These are phyloP conservation scores for Cryptosporidium andersoni DNA, from an alignment of 169 alveolate genomes.

Conservation along the genomic window DNA sequence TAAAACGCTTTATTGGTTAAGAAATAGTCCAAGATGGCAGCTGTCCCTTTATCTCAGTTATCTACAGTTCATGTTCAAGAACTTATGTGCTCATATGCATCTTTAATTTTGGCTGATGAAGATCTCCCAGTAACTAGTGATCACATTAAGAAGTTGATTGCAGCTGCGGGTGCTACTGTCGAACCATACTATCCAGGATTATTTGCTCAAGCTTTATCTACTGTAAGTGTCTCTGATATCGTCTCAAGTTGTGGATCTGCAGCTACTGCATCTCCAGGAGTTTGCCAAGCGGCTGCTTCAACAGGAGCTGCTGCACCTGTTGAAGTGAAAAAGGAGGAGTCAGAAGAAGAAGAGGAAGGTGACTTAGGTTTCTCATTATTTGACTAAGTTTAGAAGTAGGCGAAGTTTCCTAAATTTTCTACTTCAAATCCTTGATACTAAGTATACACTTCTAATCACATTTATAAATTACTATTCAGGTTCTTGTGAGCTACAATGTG, in stretches of 20 bases:
- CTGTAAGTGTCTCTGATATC: constrained; percentile 31
- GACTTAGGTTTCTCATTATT: constrained; percentile 71
- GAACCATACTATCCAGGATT: constrained; percentile 68
- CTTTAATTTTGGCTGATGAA: constrained; percentile 57
- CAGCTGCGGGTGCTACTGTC: constrained; percentile 67
- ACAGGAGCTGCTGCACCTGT: constrained; percentile 26
- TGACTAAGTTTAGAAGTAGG: constrained; percentile 19
- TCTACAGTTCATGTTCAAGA: constrained; percentile 60
- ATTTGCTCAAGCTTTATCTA: constrained; percentile 67
- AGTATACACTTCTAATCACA: neutral
- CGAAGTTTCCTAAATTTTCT: too few species aligned
- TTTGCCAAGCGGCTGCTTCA: constrained; percentile 18
- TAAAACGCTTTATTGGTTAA: constrained; percentile 72
- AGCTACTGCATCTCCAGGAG: constrained; percentile 56
- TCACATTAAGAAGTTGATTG: constrained; percentile 51
- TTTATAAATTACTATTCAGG: neutral
- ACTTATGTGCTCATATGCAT: constrained; percentile 65
- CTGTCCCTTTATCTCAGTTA: constrained; percentile 51
- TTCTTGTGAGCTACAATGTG: constrained; percentile 11
- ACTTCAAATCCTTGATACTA: too few species aligned
- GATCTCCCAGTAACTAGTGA: constrained; percentile 57
- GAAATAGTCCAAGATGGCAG: constrained; percentile 72
- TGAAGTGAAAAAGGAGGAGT: constrained; percentile 43
- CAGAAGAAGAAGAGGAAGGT: constrained; percentile 69
- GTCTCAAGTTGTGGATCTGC: constrained; percentile 62